A percentile compares a stretch with the other conserved stretches of the same genome.
Conservation (phyloP, 192 early-diverging fungal genomes). For the Podila epicladia region DNA sequence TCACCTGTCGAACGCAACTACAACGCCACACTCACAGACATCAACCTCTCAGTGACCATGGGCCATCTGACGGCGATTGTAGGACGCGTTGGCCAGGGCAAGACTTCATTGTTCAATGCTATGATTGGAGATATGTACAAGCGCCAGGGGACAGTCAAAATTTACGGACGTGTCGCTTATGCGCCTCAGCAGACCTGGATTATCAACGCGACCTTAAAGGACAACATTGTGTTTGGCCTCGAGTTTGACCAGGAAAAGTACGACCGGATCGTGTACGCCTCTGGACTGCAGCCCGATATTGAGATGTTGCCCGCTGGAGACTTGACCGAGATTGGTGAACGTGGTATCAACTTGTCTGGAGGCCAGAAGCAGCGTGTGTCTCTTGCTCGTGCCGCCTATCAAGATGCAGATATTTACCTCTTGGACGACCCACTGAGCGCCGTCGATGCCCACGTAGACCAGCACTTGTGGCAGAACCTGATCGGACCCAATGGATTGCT, state of each 20-base stretch:
- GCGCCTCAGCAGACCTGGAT: conserved; percentile 82
- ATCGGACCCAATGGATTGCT: conserved; percentile 87
- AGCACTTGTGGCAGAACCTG: conserved; percentile 87
- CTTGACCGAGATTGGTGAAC: conserved; percentile 90
- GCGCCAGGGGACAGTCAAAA: conserved; percentile 63
- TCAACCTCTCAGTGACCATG: conserved; percentile 33
- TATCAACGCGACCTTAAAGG: conserved; percentile 88
- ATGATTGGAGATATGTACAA: conserved; percentile 92
- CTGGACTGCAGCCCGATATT: conserved; percentile 85
- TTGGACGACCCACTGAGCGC: conserved; percentile 66
- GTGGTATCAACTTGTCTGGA: conserved; percentile 90
- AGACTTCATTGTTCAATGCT: conserved; percentile 57
- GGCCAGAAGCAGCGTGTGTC: conserved; percentile 85
- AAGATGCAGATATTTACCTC: conserved; percentile 71
- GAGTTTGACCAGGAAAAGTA: conserved; percentile 78
- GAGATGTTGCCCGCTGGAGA: conserved; percentile 88
- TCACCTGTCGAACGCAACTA: conserved; percentile 23
- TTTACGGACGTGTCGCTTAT: conserved; percentile 75
- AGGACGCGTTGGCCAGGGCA: conserved; percentile 55
- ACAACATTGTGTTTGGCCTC: conserved; percentile 93
- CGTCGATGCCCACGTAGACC: conserved; percentile 71
- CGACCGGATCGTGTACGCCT: conserved; percentile 75
- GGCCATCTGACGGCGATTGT: conserved; percentile 45
- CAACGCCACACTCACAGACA: conserved; percentile 24
- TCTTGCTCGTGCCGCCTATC: conserved; percentile 82